Conservation (phyloP, 2,329 filamentous ascomycete species). For the Cercospora berteroae region DNA sequence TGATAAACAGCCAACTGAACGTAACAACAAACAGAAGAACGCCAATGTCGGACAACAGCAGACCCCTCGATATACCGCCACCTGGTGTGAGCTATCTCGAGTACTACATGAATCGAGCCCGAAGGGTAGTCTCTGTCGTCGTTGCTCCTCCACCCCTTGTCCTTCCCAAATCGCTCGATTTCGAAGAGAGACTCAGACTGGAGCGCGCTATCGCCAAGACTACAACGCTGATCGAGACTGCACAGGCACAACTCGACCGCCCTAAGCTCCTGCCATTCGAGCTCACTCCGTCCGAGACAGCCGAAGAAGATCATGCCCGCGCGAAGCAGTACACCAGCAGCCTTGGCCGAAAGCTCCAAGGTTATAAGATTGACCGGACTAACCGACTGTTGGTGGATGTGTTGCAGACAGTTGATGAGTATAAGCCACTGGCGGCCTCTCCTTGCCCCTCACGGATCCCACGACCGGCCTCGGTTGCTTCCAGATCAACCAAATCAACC, state of each 20-base stretch:
- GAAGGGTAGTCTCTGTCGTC: constrained; percentile 5
- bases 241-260: constrained; percentile 14
- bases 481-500: not conserved
- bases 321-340: constrained; percentile 13
- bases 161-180: constrained; percentile 13
- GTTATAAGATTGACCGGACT: not conserved
- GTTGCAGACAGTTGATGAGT: constrained; percentile 8
- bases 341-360: not conserved
- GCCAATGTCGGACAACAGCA: constrained; percentile 3
- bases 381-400: constrained; percentile 13
- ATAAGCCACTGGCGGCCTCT: not conserved
- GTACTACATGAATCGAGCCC: constrained; percentile 20
- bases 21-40: constrained; percentile 1
- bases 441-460: not conserved
- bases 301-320: constrained; percentile 10
- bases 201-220: constrained; percentile 21
- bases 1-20: not conserved
- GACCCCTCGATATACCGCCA: constrained; percentile 8
- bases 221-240: not conserved
- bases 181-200: constrained; percentile 13
- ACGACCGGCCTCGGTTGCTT: not conserved
- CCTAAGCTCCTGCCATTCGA: constrained; percentile 7
- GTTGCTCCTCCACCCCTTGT: not conserved
- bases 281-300: constrained; percentile 15
- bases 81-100: constrained; percentile 17